Percentiles rank a stretch among this genome's conserved stretches.
These are phyloP conservation scores for Botrytis pseudocinerea DNA, from an alignment of 2,329 filamentous ascomycete species.

Conservation along the genomic window DNA sequence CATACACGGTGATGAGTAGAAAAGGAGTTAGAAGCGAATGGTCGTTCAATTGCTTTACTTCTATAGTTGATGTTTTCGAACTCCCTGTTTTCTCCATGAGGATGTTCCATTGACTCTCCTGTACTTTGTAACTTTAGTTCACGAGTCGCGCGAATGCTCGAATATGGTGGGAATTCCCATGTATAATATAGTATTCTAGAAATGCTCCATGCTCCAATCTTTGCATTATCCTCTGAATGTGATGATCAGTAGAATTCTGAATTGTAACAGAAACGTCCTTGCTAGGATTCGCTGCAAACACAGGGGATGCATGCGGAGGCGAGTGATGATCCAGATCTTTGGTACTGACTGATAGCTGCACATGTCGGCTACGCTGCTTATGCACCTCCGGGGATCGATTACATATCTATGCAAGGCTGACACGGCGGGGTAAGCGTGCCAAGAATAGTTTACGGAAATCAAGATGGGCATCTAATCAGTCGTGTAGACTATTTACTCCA, in stretches of 20 bases:
- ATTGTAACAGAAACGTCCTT: neutral
- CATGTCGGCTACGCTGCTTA: too few relatives aligned
- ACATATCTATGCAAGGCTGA: neutral
- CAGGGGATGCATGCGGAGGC: neutral
- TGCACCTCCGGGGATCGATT: neutral
- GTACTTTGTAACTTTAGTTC: neutral
- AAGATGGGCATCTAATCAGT: neutral
- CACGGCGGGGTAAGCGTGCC: neutral
- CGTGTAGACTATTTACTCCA: neutral
- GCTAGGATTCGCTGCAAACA: neutral
- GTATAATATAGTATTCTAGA: conserved; percentile 4
- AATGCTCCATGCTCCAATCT: neutral
- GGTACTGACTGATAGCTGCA: neutral
- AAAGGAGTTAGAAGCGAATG: conserved; percentile 4
- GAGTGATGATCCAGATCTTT: neutral
- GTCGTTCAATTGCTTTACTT: conserved; percentile 5
- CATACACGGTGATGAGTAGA: conserved; percentile 2
- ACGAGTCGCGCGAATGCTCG: neutral
- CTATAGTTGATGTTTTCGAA: conserved; percentile 1
- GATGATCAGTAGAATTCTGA: neutral
- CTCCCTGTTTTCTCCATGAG: neutral
- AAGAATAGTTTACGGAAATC: neutral
- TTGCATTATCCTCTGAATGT: neutral
- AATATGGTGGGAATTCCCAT: neutral
- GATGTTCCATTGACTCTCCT: neutral